Evolutionary conservation across 345 rosid species (phyloP).

Genomic region (Adansonia digitata): DNA sequence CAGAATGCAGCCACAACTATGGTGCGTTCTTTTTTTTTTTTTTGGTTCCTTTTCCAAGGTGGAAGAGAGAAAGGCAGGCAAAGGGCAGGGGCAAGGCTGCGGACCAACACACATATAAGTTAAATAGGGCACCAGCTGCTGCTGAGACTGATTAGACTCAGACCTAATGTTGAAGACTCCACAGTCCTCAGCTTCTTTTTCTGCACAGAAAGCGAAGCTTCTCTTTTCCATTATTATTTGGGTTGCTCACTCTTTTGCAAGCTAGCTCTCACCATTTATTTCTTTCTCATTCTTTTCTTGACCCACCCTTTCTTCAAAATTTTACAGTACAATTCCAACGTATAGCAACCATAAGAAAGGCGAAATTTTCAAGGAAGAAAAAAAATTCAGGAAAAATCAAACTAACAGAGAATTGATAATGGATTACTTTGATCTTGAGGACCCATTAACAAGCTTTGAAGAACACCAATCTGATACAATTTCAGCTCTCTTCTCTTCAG

Average conservation of each 20-base stretch:
- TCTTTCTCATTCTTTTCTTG: slow-evolving; percentile 2
- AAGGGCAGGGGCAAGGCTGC: too few relatives aligned
- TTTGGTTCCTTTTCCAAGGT: slow-evolving; percentile 22
- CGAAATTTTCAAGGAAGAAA: not conserved
- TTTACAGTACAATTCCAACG: not conserved
- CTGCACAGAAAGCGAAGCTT: slow-evolving; percentile 43
- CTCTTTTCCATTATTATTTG: slow-evolving; percentile 33
- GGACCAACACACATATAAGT: slow-evolving; percentile 17
- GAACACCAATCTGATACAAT: slow-evolving; percentile 17
- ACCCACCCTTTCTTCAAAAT: too few relatives aligned
- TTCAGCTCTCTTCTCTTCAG: slow-evolving; percentile 34
- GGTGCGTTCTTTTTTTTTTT: not conserved
- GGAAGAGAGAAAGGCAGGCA: not conserved
- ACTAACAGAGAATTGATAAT: not conserved
- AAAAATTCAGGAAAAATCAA: not conserved
- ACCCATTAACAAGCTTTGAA: slow-evolving; percentile 31
- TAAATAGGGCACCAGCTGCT: slow-evolving; percentile 19
- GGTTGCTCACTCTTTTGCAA: slow-evolving; percentile 15
- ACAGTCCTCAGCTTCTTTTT: slow-evolving; percentile 12
- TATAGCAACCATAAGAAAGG: not conserved
- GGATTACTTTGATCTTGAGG: slow-evolving; percentile 41
- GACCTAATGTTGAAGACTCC: slow-evolving; percentile 23
- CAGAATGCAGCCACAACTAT: not conserved
- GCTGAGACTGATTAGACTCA: slow-evolving; percentile 15
- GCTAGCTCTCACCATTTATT: slow-evolving; percentile 6